phyloP scores from a whole-genome alignment of 1,139 yeast species.

The Candida smagusa region DNA sequence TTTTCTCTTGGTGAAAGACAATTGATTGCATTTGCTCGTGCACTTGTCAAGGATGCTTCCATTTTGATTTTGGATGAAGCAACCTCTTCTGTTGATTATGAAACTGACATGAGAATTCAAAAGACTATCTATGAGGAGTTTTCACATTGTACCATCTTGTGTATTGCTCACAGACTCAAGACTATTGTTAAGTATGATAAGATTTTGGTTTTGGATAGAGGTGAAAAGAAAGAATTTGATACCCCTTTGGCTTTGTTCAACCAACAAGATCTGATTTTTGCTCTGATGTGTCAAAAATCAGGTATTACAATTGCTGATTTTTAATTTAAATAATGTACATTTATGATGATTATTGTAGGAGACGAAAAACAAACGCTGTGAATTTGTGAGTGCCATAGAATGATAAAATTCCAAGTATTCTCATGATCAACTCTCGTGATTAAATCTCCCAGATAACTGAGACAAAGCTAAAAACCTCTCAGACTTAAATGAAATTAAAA shows the following conservation, averaged over 20 bases:
- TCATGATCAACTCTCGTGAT: too few species aligned
- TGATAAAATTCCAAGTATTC: too few species aligned
- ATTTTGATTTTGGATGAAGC: conserved; percentile 78
- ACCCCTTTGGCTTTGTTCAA: conserved; percentile 46
- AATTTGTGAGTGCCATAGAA: too few species aligned
- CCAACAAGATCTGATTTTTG: conserved; percentile 36
- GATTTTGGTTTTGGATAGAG: conserved; percentile 63
- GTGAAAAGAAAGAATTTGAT: conserved; percentile 59
- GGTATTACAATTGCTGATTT: conserved; percentile 20
- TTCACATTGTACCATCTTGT: conserved; percentile 62
- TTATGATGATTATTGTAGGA: too few species aligned
- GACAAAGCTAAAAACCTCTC: too few species aligned
- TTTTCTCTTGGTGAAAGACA: conserved; percentile 80
- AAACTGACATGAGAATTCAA: conserved; percentile 72
- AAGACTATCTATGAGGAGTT: conserved; percentile 61
- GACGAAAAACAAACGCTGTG: too few species aligned
- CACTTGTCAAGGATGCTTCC: conserved; percentile 65
- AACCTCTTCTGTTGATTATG: conserved; percentile 78
- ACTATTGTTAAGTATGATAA: conserved; percentile 66
- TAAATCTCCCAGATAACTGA: too few species aligned
- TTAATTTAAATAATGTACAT: background rate
- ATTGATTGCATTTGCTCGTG: conserved; percentile 70
- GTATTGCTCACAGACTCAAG: conserved; percentile 76
- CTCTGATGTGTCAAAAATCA: conserved; percentile 39
- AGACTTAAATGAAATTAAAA: too few species aligned